Evolutionary conservation across 768 basidiomycete species (phyloP), one percentile per base, ranked within the genome.

Genomic region (Chlorophyllum brunneum): DNA sequence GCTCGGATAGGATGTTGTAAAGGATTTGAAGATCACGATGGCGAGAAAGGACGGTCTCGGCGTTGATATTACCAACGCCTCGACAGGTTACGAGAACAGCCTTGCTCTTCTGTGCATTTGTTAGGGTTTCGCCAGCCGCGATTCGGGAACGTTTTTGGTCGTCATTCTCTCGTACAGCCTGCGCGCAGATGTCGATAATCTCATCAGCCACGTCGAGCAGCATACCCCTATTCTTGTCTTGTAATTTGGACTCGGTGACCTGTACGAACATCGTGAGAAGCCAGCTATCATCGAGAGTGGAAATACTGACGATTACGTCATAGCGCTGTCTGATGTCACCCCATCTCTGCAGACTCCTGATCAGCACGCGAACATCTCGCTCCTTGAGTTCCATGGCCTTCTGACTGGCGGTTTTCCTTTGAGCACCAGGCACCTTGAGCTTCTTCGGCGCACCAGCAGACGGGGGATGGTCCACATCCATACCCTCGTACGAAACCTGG

Each of bases 321-420:
- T 97, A 98, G 31, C 97, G 88, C 60, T 87, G 84, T 42, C 93
- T 82, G 55, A 98, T 92, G 68, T 99, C 95, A 33, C 97, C 97
- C 94, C 97, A 99, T 54, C 93, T 87, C 64, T 97, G 94, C 60
- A 99, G 74, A 64, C 94, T 95, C 57, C 95, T 82, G 49, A 98
- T 91, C 29, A 99, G 77, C 33, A 94, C 94, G 51, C 97, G 92
- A 23, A 98, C 85, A 66, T 99, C 97, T 38, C 97, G 85, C 67
- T 98, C 95, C 72, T 95, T 98, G 56, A 99, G 75, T 66, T 97
- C 94, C 84, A 97, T 88, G 15, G 95, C 87, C 65, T 92, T 92
- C 71, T 98, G 93, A 47, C 86, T 89, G 3, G 92, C 89, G 3
- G 88, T 87, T 75, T 98, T 98, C 60, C 95, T 79, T 53, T 85